Evolutionary conservation across 768 basidiomycete species (phyloP).

Genomic region (Cystobasidiopsis lactophilus): DNA sequence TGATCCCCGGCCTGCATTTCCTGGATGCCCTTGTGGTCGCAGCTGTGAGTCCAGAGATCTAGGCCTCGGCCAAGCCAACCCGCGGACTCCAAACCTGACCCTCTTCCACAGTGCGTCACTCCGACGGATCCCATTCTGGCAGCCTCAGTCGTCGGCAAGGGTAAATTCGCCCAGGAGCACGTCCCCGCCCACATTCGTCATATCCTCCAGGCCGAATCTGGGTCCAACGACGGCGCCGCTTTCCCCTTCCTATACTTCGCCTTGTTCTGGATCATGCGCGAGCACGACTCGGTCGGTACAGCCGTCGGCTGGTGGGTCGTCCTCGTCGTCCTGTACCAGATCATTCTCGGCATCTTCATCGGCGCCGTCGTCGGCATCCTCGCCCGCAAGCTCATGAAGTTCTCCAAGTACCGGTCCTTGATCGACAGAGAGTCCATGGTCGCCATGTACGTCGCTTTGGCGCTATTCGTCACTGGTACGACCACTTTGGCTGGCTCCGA

Average conservation of each 20-base stretch:
- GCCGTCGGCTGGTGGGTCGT: slow-evolving; percentile 70
- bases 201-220: slow-evolving; percentile 65
- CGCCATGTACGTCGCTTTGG: slow-evolving; percentile 32
- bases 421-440: slow-evolving; percentile 30
- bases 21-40: slow-evolving; percentile 72
- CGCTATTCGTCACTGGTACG: slow-evolving; percentile 62
- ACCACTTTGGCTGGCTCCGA: slow-evolving; percentile 24
- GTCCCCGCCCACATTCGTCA: slow-evolving; percentile 55
- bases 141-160: slow-evolving; percentile 64
- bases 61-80: no score
- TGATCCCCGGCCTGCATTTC: slow-evolving; percentile 75
- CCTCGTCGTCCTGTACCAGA: slow-evolving; percentile 23
- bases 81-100: slow-evolving; percentile 41
- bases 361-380: slow-evolving; percentile 25
- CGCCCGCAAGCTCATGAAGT: slow-evolving; percentile 25
- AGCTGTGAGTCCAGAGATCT: no score
- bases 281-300: slow-evolving; percentile 28
- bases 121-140: slow-evolving; percentile 79
- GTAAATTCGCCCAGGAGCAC: slow-evolving; percentile 93
- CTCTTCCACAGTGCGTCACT: slow-evolving; percentile 12
- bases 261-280: slow-evolving; percentile 60
- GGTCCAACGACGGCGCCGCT: slow-evolving; percentile 90
- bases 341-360: slow-evolving; percentile 25
- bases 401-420: slow-evolving; percentile 20
- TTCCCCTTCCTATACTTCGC: slow-evolving; percentile 73